Base-by-base conservation (phyloP, 139 green algal genomes). In the Raphidocelis subcapitata region DNA sequence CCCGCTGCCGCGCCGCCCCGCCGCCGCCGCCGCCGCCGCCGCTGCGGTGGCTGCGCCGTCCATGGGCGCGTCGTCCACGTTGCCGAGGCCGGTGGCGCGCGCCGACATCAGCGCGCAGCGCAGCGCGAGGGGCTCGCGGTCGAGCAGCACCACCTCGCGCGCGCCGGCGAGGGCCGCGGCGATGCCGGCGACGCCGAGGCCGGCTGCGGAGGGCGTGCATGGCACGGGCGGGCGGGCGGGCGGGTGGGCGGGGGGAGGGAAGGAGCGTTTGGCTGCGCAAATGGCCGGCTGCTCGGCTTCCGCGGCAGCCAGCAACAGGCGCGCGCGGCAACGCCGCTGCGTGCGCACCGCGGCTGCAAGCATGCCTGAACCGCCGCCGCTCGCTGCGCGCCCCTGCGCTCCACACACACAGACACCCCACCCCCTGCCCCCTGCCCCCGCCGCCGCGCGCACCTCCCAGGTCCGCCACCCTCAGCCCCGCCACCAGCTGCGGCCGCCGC, bases 101-200 rank as follows among this genome's bases (percentile, higher is more conserved):
- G 85, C 87, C 29, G 73, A 88, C 26, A 91, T 61, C 59, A 92
- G 67, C 0, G 76, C 81, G 70, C 91, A 97, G 72, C 93, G 75
- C 59, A 97, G 83, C 16, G 90, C 88, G 37, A 93, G 75, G 0
- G 86, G 83, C 79, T 97, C 92, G 1, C 91, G 73, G 76, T 97
- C 92, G 20, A 93, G 69, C 68, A 96, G 82, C 14, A 91, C 81
- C 32, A 95, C 91, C 56, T 90, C 67, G 10, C 26, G 23, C 1
- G 89, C 89, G 1, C 89, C 88, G 87, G 84, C 36, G 46, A 92
- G 36, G 1, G 84, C 86, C 26, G 92, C 91, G 24, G 88, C 85
- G 2, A 97, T 77, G 26, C 89, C 91, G 20, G 81, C 91, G 32
- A 96, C 61, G 0, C 90, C 91, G 35, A 96, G 83, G 0, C 91